phyloP scores from a whole-genome alignment of 2,329 filamentous ascomycete species.

The Exophiala mesophila region DNA sequence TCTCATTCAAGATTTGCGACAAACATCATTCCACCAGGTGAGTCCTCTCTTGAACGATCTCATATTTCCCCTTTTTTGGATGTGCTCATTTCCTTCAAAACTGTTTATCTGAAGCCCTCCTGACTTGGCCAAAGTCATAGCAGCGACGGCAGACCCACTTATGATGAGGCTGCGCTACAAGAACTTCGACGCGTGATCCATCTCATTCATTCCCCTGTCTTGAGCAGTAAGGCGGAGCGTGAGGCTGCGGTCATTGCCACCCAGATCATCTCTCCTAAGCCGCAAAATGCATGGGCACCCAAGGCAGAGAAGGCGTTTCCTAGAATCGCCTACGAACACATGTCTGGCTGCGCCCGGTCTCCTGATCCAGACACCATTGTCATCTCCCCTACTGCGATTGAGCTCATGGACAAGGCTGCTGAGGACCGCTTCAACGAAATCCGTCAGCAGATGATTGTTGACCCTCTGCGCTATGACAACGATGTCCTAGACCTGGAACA shows the following conservation, averaged over 20 bases:
- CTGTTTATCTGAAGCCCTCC: not conserved
- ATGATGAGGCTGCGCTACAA: conserved; percentile 5
- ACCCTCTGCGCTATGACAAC: too few species aligned
- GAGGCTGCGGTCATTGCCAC: conserved; percentile 4
- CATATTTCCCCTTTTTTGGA: too few species aligned
- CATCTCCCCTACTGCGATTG: conserved; percentile 4
- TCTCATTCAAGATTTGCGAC: conserved; percentile 15
- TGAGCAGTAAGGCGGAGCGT: not conserved
- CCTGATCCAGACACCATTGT: conserved; percentile 10
- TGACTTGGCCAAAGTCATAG: not conserved
- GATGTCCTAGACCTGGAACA: too few species aligned
- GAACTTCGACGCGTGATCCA: conserved; percentile 12
- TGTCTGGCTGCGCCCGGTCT: conserved; percentile 9
- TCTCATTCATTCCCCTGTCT: conserved; percentile 10
- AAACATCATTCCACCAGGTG: conserved; percentile 10
- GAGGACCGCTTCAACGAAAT: conserved; percentile 4
- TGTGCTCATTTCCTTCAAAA: too few species aligned
- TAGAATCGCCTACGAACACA: conserved; percentile 11
- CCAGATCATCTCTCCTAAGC: conserved; percentile 5
- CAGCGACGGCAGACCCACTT: not conserved
- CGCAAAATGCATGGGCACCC: not conserved
- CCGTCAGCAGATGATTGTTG: too few species aligned
- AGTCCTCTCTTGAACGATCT: conserved; percentile 1
- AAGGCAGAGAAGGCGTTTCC: not conserved
- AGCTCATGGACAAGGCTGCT: conserved; percentile 9